phyloP scores from a whole-genome alignment of 2,329 filamentous ascomycete genomes.

The Aureobasidium namibiae region DNA sequence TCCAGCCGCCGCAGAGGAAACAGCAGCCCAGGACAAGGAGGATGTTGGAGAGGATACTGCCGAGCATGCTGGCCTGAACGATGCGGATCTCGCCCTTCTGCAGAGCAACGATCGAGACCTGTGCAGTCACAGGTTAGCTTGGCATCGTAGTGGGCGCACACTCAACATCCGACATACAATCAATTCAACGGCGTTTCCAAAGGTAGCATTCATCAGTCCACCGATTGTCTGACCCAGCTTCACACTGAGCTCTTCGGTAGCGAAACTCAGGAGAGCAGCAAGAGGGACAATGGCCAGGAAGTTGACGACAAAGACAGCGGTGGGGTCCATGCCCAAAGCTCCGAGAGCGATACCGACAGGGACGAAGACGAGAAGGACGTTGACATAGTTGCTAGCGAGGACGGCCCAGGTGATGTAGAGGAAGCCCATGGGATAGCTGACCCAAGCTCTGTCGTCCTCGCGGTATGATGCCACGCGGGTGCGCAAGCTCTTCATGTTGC shows the following conservation, averaged over 20 bases:
- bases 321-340: slow-evolving; percentile 52
- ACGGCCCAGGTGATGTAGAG: slow-evolving; percentile 33
- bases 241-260: slow-evolving; percentile 82
- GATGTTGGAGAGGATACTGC: slow-evolving; percentile 90
- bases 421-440: slow-evolving; percentile 25
- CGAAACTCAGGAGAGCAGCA: slow-evolving; percentile 76
- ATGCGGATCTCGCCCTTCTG: slow-evolving; percentile 81
- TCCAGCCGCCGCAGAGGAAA: slow-evolving; percentile 42
- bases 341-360: slow-evolving; percentile 65
- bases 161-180: slow-evolving; percentile 36
- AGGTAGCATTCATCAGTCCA: slow-evolving; percentile 81
- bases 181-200: slow-evolving; percentile 52
- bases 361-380: slow-evolving; percentile 65
- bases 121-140: slow-evolving; percentile 13
- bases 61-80: slow-evolving; percentile 96
- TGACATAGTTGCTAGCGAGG: slow-evolving; percentile 49
- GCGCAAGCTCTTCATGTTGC: slow-evolving; percentile 16
- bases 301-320: slow-evolving; percentile 76
- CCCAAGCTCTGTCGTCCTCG: slow-evolving; percentile 25
- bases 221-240: slow-evolving; percentile 74
- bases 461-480: slow-evolving; percentile 5
- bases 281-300: slow-evolving; percentile 89
- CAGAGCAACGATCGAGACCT: slow-evolving; percentile 90
- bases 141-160: neutral
- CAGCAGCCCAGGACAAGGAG: slow-evolving; percentile 59